Evolutionary conservation across 139 green algal genomes (phyloP).

Genomic region (Pseudopediastrum boryanum): DNA sequence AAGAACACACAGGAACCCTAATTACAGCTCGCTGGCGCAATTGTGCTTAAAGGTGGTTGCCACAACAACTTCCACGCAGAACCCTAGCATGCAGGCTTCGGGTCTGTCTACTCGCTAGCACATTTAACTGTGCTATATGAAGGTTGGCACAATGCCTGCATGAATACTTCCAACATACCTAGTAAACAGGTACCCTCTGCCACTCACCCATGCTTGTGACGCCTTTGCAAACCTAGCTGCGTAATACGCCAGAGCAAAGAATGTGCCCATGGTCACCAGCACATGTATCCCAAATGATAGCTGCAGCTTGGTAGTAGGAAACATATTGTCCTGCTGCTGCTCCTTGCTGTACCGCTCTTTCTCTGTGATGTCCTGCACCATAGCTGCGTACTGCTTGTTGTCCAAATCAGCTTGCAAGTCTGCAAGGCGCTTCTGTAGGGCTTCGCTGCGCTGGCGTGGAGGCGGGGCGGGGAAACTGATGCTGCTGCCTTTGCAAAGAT

Average conservation of each 20-base stretch:
- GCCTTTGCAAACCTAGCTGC: constrained; percentile 32
- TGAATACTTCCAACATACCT: too few relatives aligned
- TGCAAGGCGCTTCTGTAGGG: constrained; percentile 60
- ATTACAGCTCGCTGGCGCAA: too few relatives aligned
- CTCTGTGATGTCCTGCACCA: constrained; percentile 53
- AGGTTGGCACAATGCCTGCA: too few relatives aligned
- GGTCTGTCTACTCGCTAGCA: too few relatives aligned
- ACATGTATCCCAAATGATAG: constrained; percentile 80
- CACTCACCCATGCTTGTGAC: constrained; percentile 47
- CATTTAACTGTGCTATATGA: too few relatives aligned
- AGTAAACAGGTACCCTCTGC: too few relatives aligned
- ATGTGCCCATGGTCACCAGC: constrained; percentile 79
- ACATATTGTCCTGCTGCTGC: constrained; percentile 24
- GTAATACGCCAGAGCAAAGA: constrained; percentile 73
- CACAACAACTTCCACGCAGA: too few relatives aligned
- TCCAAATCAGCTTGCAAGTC: constrained; percentile 55
- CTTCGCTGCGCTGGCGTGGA: constrained; percentile 37
- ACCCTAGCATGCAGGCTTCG: too few relatives aligned
- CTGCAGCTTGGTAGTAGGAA: constrained; percentile 68
- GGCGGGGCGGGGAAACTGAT: constrained; percentile 47
- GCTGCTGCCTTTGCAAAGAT: constrained; percentile 43
- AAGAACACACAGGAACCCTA: too few relatives aligned
- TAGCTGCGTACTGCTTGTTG: constrained; percentile 53
- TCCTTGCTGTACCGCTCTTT: constrained; percentile 49
- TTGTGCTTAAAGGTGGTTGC: too few relatives aligned